Evolutionary conservation across 1,139 yeast genomes (phyloP), one percentile per base, ranked within the genome.

Genomic region (Debaryomyces nepalensis): DNA sequence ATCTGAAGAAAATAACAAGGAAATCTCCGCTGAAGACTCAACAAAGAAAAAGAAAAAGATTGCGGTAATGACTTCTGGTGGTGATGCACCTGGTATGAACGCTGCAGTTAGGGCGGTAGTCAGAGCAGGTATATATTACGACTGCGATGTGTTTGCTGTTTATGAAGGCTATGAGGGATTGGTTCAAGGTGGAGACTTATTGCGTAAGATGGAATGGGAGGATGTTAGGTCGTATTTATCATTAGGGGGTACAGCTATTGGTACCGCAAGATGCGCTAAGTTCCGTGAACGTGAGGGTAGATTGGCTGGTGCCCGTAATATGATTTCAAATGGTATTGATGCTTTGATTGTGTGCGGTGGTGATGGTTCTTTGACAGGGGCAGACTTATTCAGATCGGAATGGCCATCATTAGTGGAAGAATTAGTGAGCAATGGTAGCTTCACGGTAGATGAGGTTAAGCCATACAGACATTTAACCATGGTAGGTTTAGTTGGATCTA

Each of bases 71-170:
- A 93, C 99, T 1, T 88, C 97, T 1, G 99, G 99, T 54, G 99
- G 99, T 62, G 99, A 91, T 66, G 90, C 98, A 34, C 99, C 96
- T 18, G 99, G 99, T 52, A 93, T 93, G 99, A 90, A 91, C 63
- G 91, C 97, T 2, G 87, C 85, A 39, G 99, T 93, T 12, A 77
- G 99, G 53, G 95, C 97, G 1, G 95, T 93, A 45, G 96, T 93
- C 5, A 79, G 99, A 54, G 80, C 97, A 2, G 96, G 96, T 39
- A 87, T 93, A 49, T 80, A 75, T 67, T 77, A 82, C 48, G 95
- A 90, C n/a, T 93, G 98, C 66, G 95, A 88, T 53, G 91, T 95
- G n/a, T 93, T 77, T 61, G 98, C 95, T 15, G 82, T 93, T 47
- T 85, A 82, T 70, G 99, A 93, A 70, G 99, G 99, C 45, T 93